Base-by-base conservation (phyloP, 2,329 filamentous ascomycete species). In the Aureobasidium sp. region DNA sequence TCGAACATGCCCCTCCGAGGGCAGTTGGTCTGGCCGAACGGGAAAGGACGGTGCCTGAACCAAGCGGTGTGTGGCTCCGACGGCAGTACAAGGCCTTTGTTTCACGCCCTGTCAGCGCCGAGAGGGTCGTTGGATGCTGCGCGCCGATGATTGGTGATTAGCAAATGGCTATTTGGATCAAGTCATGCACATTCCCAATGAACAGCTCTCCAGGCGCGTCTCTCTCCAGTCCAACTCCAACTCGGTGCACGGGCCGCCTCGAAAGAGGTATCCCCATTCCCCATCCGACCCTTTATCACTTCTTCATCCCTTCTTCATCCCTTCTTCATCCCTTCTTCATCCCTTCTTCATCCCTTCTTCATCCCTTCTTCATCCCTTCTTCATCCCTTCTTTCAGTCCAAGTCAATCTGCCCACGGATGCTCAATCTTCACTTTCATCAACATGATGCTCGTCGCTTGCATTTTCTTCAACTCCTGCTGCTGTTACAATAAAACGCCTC, bases 1-100 rank as follows among this genome's bases (percentile, higher is more conserved):
- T 47, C 40, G 55, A 40, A 49, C 55, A 58, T 58, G 55, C 43
- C 55, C 51, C 55, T 49, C 55, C 21, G 38, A 46, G 55, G 42
- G 43, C 55, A 58, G 31, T 42, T 42, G 51, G 42, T 47, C 43
- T 47, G 43, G 35, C 43, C 37, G 43, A 46, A n/a, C 46, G 57
- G 57, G 42, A 60, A 25, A 23, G 47, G 42, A 31, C 40, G 42
- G 21, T 57, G 38, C 40, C 53, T 57, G 43, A 42, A 45, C 43
- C 31, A 43, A 45, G 53, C 53, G n/a, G 53, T 27, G 53, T 17
- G 23, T 35, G 43, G 53, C 53, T 25, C 27, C 31, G 31, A 47
- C 31, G n/a, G 33, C 55, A 33, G 33, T 46, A 57, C 53, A 49
- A 58, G 55, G 25, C 23, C 43, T 58, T 46, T 58, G 55, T 58